Base-by-base conservation (phyloP, 2,329 filamentous ascomycete genomes). In the Coniochaeta sp. region DNA sequence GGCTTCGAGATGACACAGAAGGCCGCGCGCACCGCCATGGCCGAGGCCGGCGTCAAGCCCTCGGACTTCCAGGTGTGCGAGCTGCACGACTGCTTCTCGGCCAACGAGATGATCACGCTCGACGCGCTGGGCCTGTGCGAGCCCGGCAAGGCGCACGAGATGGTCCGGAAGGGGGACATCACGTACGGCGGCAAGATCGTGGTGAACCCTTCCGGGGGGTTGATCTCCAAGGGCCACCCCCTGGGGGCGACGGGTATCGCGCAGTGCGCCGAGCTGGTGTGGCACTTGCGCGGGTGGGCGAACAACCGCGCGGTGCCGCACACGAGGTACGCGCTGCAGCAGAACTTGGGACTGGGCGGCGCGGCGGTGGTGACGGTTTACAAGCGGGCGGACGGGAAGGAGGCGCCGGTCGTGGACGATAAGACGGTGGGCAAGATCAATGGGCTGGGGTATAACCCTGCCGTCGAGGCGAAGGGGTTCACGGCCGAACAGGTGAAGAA, bases 161-260 rank as follows among this genome's bases (percentile, higher is more conserved):
- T 96, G 69, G 90, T 97, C 22, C 83, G 91, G 38, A 72, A 71
- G 9, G 91, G 91, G 26, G 91, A 91, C 62, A 96, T 97, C 65
- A 97, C 92, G 1, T 96, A 96, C 67, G 91, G 91, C 51, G 83
- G 88, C 46, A 79, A 81, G 62, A 83, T 89, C 66, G 81, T 97
- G 56, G 82, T 97, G 67, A 97, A 97, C 71, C 92, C 92, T 1
- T 95, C 89, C 0, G 94, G 92, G 40, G 94, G 94, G 1, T 80
- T 97, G 52, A 97, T 97, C 63, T 94, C 88, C 56, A 97, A 97
- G 75, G 94, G 92, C 35, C 92, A 97, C 68, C 92, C 94, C 0
- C 83, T 97, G 4, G 92, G 92, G 30, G 92, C 92, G 0, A 95
- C 90, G 0, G 92, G 94, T n/a, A 79, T 97, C 50, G 94, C 92